A percentile compares a stretch with the other conserved stretches of the same genome.
Conservation (phyloP, 2,329 filamentous ascomycete species). For the Neofusicoccum ribis region DNA sequence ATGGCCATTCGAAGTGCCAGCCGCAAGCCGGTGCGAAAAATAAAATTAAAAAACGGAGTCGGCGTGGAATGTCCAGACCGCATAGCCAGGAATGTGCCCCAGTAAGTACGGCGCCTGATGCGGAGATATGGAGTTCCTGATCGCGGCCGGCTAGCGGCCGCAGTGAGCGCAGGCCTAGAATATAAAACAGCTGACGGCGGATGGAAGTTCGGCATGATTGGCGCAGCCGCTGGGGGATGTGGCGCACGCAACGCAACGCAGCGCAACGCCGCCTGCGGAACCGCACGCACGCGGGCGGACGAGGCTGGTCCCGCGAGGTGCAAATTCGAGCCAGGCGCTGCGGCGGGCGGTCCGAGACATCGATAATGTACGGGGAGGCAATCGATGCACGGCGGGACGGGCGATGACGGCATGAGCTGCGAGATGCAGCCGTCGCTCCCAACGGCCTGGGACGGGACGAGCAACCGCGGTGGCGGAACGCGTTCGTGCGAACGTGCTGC, state of each 20-base stretch:
- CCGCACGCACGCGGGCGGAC: background rate
- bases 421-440: background rate
- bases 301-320: background rate
- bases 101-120: background rate
- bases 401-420: constrained; percentile 6
- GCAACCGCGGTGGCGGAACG: constrained; percentile 5
- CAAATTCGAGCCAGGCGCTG: background rate
- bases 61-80: background rate
- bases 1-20: too few relatives aligned
- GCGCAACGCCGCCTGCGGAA: background rate
- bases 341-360: background rate
- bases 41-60: too few relatives aligned
- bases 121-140: background rate
- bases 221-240: background rate
- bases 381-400: background rate
- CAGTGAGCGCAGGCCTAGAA: background rate
- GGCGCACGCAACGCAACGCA: too few relatives aligned
- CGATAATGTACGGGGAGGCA: background rate
- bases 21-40: too few relatives aligned
- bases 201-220: background rate
- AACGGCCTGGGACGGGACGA: constrained; percentile 6
- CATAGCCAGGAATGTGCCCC: background rate
- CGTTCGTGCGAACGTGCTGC: background rate
- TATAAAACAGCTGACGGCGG: background rate
- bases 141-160: background rate